A percentile compares a stretch with the other conserved stretches of the same genome.
Conservation (phyloP, 1,139 yeast genomes). For the Pichia sp. region DNA sequence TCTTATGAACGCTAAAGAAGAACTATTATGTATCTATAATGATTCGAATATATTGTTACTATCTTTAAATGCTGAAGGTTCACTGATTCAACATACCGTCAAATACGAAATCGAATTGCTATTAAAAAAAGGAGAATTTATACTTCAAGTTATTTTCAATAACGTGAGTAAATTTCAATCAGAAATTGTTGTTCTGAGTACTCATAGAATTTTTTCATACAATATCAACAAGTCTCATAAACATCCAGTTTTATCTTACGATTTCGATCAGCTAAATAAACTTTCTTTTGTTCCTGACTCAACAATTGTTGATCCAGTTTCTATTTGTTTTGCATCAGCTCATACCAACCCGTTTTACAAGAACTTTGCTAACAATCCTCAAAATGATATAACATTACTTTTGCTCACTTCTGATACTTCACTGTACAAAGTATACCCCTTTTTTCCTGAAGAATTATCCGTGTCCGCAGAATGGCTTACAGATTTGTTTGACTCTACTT, state of each 20-base stretch:
- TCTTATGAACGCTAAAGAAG: slow-evolving; percentile 20
- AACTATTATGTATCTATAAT: slow-evolving; percentile 22
- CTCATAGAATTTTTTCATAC: slow-evolving; percentile 15
- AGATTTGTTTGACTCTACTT: slow-evolving; percentile 36
- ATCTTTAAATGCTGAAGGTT: slow-evolving; percentile 22
- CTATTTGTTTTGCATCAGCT: slow-evolving; percentile 43
- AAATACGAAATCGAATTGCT: slow-evolving; percentile 10
- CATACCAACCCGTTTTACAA: not conserved
- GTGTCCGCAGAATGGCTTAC: slow-evolving; percentile 31
- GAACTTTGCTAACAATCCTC: slow-evolving; percentile 2
- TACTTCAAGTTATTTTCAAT: slow-evolving; percentile 25
- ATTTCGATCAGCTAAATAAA: slow-evolving; percentile 2
- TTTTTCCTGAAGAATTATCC: slow-evolving; percentile 38
- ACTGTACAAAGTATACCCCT: slow-evolving; percentile 48
- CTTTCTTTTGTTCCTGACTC: slow-evolving; percentile 7
- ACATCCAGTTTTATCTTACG: slow-evolving; percentile 15
- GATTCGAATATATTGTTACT: slow-evolving; percentile 13
- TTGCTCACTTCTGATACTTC: slow-evolving; percentile 48
- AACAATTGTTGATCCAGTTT: slow-evolving; percentile 30
- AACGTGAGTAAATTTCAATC: slow-evolving; percentile 22
- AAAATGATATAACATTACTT: slow-evolving; percentile 36
- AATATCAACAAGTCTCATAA: slow-evolving; percentile 16
- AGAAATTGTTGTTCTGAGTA: slow-evolving; percentile 25
- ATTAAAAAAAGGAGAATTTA: slow-evolving; percentile 14
- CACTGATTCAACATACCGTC: slow-evolving; percentile 12